Evolutionary conservation across 768 basidiomycete species (phyloP), one percentile per base, ranked within the genome.

Genomic region (Naganishia vaughanmartiniae): DNA sequence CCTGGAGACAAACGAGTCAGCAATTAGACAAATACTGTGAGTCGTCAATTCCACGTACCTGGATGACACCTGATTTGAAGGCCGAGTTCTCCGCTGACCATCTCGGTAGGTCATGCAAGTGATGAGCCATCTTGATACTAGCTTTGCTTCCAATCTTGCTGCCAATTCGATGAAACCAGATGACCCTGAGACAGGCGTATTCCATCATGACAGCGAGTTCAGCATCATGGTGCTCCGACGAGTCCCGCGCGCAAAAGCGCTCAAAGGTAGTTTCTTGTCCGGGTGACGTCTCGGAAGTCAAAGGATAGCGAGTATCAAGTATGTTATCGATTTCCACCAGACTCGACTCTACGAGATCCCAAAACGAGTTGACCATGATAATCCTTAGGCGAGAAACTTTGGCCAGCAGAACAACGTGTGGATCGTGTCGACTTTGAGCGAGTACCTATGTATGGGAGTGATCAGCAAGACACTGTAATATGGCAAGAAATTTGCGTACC

Each of bases 331-430:
- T 39, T 19, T 70, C 69, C n/a, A 17, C 26, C 24, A 70, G 5
- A 28, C 31, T 17, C 19, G 45, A 12, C 53, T 34, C 57, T 7
- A 60, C 69, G 26, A 70, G 46, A 34, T 70, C 69, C 30, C 65
- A 70, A 53, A 65, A 70, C 9, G 69, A 70, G 63, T 65, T 70
- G 60, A 54, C 51, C 60, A 70, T 54, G 69, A 70, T 70, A 31
- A 65, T 54, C 9, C 69, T 46, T 9, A 65, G n/a, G 26, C 58
- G 57, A 3, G 69, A 60, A 0, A 70, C 60, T 21, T 60, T 65
- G 6, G 60, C 60, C 11, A 69, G 42, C 24, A 70, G 42, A 9
- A 60, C 69, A 24, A 70, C 54, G n/a, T 65, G 60, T 4, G 65
- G 48, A 65, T 65, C 60, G 33, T 65, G 46, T 10, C 69, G 60